Base-by-base conservation (phyloP, 164 flowering plant species). In the Macadamia tetraphylla region DNA sequence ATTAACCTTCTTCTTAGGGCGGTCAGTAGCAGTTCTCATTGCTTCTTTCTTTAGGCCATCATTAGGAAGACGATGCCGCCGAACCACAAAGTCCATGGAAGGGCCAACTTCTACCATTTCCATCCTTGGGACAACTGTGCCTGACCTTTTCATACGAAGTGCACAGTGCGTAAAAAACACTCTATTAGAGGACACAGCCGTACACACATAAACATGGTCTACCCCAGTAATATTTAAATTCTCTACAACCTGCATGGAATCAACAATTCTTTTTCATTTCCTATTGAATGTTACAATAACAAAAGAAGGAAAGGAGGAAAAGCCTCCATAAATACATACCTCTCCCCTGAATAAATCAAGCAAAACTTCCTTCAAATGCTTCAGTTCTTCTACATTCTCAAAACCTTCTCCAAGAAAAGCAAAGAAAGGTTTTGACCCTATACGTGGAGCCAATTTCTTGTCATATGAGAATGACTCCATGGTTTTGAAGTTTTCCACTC, bases 371-470 rank as follows among this genome's bases (percentile, higher is more conserved):
- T 90, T 94, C 76, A 94, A 73, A 80, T 94, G 98, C 73, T 84
- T 94, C 73, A 94, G 79, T 77, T 90, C 95, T 43, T 82, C 89
- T 1, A 80, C 83, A 71, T 58, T 90, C 80, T 94, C 96, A 84
- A 94, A 94, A 53, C 83, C 93, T 77, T 94, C 96, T 60, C 98
- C 98, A 68, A 86, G 69, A 70, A 94, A 94, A 64, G 81, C 75
- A 71, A 94, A 84, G 70, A 94, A 86, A 53, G 98, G 97, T 71
- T 94, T 94, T 53, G 96, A 83, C n/a, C 95, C 96, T 9, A 75
- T 74, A 31, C 31, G 68, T 55, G 97, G 97, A 67, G 96, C 83
- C 64, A 86, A 18, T 73, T 87, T 92, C 85, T 85, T 90, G 69
- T 92, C 93, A 68, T 84, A 86, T 6, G 75, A 70, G 67, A 91